A percentile compares a stretch with the other conserved stretches of the same genome.
Conservation (phyloP, 2,329 filamentous ascomycete genomes). For the Claviceps capensis region DNA sequence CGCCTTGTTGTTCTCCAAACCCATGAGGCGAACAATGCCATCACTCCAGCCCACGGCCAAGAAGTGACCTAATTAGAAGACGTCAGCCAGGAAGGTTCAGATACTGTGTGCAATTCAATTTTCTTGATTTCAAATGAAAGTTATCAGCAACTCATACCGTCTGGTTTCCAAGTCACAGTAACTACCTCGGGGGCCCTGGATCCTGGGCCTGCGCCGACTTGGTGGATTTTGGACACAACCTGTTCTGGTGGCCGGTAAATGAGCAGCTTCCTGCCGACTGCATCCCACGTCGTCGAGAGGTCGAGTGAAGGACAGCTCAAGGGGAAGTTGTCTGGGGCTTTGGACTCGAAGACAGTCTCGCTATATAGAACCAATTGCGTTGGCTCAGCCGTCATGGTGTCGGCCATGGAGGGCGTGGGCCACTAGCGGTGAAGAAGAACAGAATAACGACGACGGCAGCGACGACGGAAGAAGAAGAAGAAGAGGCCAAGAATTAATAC, state of each 20-base stretch:
- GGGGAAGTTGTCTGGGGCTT: conserved; percentile 43
- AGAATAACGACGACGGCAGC: neutral
- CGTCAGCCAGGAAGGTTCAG: neutral
- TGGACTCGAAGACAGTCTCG: conserved; percentile 43
- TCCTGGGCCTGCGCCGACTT: conserved; percentile 26
- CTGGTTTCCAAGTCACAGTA: conserved; percentile 50
- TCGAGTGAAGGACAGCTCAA: conserved; percentile 77
- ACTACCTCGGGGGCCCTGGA: conserved; percentile 28
- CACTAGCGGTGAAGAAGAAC: neutral
- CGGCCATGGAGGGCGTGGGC: neutral
- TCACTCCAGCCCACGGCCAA: conserved; percentile 78
- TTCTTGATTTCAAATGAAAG: neutral
- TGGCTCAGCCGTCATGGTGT: conserved; percentile 13
- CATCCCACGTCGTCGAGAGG: conserved; percentile 57
- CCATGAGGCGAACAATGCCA: conserved; percentile 62
- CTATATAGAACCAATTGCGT: conserved; percentile 33
- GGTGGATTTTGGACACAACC: conserved; percentile 37
- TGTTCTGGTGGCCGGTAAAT: conserved; percentile 73
- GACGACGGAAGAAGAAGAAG: neutral
- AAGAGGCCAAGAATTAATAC: neutral
- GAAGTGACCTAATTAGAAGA: conserved; percentile 44
- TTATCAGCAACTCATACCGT: conserved; percentile 35
- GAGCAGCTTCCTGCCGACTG: conserved; percentile 52
- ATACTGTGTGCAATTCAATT: neutral
- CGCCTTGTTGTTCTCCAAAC: conserved; percentile 67